Evolutionary conservation across 768 basidiomycete genomes (phyloP).

Genomic region (Mycena leptocephala): DNA sequence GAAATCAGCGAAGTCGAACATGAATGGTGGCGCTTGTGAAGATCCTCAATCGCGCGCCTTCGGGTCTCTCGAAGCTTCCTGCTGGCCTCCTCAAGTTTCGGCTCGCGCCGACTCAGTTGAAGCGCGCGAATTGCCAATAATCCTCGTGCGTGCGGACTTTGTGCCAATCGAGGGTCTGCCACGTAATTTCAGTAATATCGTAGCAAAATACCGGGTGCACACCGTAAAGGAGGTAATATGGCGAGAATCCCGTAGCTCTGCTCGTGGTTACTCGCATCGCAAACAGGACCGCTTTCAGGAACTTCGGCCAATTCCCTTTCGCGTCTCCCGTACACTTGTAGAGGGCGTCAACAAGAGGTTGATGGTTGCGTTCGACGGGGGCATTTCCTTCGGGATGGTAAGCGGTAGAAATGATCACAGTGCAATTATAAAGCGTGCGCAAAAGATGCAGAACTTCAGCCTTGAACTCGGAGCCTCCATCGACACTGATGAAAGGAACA

Average conservation of each 20-base stretch:
- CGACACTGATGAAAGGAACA: conserved; percentile 39
- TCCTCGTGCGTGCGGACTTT: conserved; percentile 38
- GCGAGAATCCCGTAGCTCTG: conserved; percentile 47
- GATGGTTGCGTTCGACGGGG: background rate
- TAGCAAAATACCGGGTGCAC: conserved; percentile 46
- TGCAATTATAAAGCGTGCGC: background rate
- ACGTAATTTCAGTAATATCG: conserved; percentile 47
- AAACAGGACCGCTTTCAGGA: conserved; percentile 34
- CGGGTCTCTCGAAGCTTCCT: conserved; percentile 28
- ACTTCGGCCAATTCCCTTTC: background rate
- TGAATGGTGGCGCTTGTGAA: conserved; percentile 30
- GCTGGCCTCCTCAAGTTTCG: conserved; percentile 24
- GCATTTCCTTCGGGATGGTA: conserved; percentile 5
- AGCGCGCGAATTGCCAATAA: conserved; percentile 40
- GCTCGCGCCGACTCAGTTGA: conserved; percentile 42
- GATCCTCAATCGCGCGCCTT: conserved; percentile 39
- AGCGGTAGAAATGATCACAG: background rate
- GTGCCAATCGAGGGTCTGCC: conserved; percentile 46
- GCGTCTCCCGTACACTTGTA: background rate
- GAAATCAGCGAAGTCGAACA: conserved; percentile 37
- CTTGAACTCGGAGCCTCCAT: conserved; percentile 50
- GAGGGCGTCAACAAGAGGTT: background rate
- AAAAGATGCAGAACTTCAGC: conserved; percentile 26
- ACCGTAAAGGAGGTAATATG: conserved; percentile 51
- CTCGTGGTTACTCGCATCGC: conserved; percentile 44